These are phyloP conservation scores for Tolypocladium cylindrosporum DNA, from an alignment of 2,329 filamentous ascomycete species.

Conservation along the genomic window DNA sequence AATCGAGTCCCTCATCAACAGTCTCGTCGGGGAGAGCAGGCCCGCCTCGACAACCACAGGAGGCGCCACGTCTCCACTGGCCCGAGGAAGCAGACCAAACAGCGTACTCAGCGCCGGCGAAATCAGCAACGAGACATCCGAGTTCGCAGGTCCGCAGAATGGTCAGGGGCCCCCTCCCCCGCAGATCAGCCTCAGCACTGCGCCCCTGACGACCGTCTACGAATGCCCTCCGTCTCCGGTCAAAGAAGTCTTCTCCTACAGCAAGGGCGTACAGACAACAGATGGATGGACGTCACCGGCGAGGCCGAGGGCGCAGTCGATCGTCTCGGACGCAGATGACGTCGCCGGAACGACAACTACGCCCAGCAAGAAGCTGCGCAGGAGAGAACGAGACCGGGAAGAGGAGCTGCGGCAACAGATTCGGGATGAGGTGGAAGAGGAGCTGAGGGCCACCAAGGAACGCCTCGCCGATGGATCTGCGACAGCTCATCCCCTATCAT, in stretches of 20 bases:
- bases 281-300: conserved; percentile 57
- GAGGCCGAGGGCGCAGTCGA: conserved; percentile 30
- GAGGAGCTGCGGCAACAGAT: conserved; percentile 83
- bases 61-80: conserved; percentile 54
- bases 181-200: conserved; percentile 63
- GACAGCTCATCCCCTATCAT: conserved; percentile 10
- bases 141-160: conserved; percentile 40
- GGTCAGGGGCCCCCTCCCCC: conserved; percentile 29
- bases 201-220: conserved; percentile 65
- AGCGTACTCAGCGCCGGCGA: conserved; percentile 78
- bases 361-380: conserved; percentile 65
- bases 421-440: conserved; percentile 84
- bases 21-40: conserved; percentile 69
- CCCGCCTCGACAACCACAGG: conserved; percentile 57
- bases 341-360: conserved; percentile 42
- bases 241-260: conserved; percentile 88
- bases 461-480: conserved; percentile 36
- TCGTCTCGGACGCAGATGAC: conserved; percentile 51
- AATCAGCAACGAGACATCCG: conserved; percentile 64
- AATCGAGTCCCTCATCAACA: conserved; percentile 78
- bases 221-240: conserved; percentile 69
- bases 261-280: conserved; percentile 88
- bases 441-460: conserved; percentile 65
- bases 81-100: conserved; percentile 67
- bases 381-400: conserved; percentile 71